Evolutionary conservation across 495 filamentous ascomycete genomes (phyloP).

Genomic region (Penicillium coffeae): DNA sequence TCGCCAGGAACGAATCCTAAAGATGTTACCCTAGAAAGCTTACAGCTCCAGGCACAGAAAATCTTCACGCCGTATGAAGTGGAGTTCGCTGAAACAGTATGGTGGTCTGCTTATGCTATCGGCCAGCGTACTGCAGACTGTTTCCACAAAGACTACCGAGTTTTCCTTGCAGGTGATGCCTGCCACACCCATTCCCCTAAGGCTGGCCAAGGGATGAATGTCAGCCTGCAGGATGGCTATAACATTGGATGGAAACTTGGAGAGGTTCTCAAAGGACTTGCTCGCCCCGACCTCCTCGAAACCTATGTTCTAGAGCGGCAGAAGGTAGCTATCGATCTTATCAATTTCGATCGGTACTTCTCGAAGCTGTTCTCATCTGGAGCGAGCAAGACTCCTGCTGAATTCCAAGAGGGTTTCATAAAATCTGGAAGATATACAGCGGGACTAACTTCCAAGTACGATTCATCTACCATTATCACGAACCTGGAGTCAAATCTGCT

Average conservation of each 20-base stretch:
- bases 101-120: conserved; percentile 60
- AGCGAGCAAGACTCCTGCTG: conserved; percentile 28
- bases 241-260: conserved; percentile 83
- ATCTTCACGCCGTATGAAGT: conserved; percentile 57
- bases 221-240: conserved; percentile 48
- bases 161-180: conserved; percentile 58
- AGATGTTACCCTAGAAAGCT: conserved; percentile 44
- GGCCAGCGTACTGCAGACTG: conserved; percentile 55
- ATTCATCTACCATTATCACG: conserved; percentile 44
- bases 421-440: conserved; percentile 61
- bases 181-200: conserved; percentile 62
- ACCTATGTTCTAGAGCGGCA: conserved; percentile 69
- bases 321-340: conserved; percentile 64
- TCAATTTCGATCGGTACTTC: conserved; percentile 69
- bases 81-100: conserved; percentile 48
- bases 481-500: conserved; percentile 26
- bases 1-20: conserved; percentile 46
- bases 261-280: conserved; percentile 55
- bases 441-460: conserved; percentile 57
- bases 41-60: conserved; percentile 53
- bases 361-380: conserved; percentile 56
- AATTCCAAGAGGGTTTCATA: conserved; percentile 58
- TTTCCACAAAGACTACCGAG: conserved; percentile 49
- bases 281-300: conserved; percentile 52
- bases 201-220: conserved; percentile 55